A percentile compares a stretch with the other conserved stretches of the same genome.
Evolutionary conservation across 192 early-diverging fungal species (phyloP).

Genomic region (Backusella tarrabulga): DNA sequence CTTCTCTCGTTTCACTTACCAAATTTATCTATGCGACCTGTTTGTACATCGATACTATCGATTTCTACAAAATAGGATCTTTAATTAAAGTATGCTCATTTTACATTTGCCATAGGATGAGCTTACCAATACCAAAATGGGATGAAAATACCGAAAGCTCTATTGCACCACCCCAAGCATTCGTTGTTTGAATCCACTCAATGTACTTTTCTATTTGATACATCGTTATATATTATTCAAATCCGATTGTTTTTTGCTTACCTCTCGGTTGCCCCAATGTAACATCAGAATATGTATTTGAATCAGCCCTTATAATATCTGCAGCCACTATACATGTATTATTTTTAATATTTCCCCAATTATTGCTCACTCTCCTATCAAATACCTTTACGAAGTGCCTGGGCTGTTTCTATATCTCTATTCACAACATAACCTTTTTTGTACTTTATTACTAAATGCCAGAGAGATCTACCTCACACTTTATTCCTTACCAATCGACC

Average conservation of each 20-base stretch:
- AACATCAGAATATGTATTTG: slow-evolving; percentile 56
- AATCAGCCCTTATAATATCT: slow-evolving; percentile 49
- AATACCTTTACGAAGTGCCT: slow-evolving; percentile 36
- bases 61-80: slow-evolving; percentile 52
- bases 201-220: slow-evolving; percentile 48
- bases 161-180: slow-evolving; percentile 80
- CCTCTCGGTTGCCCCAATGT: slow-evolving; percentile 52
- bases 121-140: slow-evolving; percentile 54
- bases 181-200: slow-evolving; percentile 61
- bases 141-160: slow-evolving; percentile 76
- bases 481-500: slow-evolving; percentile 47
- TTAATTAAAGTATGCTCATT: too few species aligned
- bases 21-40: slow-evolving; percentile 68
- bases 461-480: not conserved
- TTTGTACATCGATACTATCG: slow-evolving; percentile 71
- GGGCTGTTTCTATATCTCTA: slow-evolving; percentile 17
- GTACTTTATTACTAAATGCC: not conserved
- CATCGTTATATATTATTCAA: not conserved
- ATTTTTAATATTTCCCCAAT: not conserved
- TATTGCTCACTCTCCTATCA: not conserved
- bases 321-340: slow-evolving; percentile 38
- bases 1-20: slow-evolving; percentile 39
- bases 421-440: slow-evolving; percentile 37
- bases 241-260: not conserved
- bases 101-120: not conserved